A percentile compares a stretch with the other conserved stretches of the same genome.
Evolutionary conservation across 2,329 filamentous ascomycete genomes (phyloP).

Genomic region (Fusarium nygamai): DNA sequence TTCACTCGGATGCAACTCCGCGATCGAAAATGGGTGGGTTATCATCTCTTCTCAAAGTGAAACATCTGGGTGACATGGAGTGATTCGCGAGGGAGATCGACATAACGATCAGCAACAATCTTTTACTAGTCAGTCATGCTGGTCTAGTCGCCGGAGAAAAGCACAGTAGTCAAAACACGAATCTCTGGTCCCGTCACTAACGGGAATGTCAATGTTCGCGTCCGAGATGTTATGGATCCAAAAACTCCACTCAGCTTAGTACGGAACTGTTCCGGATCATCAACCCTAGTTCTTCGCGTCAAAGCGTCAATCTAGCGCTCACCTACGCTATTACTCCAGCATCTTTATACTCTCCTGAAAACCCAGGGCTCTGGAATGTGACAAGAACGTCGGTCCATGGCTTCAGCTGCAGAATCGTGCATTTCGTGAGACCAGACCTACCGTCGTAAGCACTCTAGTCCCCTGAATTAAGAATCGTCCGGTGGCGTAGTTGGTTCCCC

Average conservation of each 20-base stretch:
- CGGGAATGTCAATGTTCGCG: neutral
- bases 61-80: neutral
- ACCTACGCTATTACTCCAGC: neutral
- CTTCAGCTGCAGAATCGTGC: neutral
- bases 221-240: neutral
- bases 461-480: neutral
- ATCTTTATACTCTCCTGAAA: neutral
- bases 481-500: neutral
- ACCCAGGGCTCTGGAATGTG: neutral
- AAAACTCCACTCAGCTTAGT: neutral
- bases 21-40: neutral
- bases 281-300: neutral
- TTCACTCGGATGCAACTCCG: neutral
- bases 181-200: neutral
- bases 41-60: neutral
- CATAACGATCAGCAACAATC: neutral
- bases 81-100: conserved; percentile 1
- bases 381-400: neutral
- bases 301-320: neutral
- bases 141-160: neutral
- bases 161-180: neutral
- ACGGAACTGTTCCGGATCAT: conserved; percentile 18
- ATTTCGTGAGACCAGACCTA: neutral
- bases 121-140: neutral
- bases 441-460: neutral